phyloP scores from a whole-genome alignment of 2,329 filamentous ascomycete species.

The Coniochaeta sp. region DNA sequence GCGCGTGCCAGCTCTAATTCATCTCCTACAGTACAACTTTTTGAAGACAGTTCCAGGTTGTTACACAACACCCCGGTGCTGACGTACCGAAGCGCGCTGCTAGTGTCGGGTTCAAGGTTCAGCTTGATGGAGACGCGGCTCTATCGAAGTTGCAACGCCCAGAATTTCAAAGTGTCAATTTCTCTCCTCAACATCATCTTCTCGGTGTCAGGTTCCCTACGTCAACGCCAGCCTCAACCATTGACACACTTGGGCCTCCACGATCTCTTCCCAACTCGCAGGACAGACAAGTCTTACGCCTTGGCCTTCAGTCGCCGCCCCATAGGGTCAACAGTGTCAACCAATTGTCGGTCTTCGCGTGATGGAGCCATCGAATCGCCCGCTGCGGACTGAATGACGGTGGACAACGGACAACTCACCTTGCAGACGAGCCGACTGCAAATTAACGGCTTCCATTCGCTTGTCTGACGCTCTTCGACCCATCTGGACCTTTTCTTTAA shows the following conservation, averaged over 20 bases:
- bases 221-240: not conserved
- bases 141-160: not conserved
- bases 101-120: not conserved
- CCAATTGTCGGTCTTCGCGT: not conserved
- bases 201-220: not conserved
- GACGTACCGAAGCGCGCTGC: not conserved
- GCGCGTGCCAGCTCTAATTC: not conserved
- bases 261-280: not conserved
- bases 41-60: no score
- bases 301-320: not conserved
- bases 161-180: not conserved
- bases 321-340: not conserved
- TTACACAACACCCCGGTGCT: no score
- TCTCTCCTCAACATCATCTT: not conserved
- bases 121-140: not conserved
- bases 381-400: conserved; percentile 17
- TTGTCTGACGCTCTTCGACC: conserved; percentile 9
- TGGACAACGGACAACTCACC: conserved; percentile 35
- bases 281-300: not conserved
- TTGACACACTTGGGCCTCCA: not conserved
- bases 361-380: conserved; percentile 10
- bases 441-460: conserved; percentile 25
- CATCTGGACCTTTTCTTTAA: not conserved
- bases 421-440: conserved; percentile 27
- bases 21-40: no score